phyloP scores from a whole-genome alignment of 768 basidiomycete species.

The Cantharellus anzutake region DNA sequence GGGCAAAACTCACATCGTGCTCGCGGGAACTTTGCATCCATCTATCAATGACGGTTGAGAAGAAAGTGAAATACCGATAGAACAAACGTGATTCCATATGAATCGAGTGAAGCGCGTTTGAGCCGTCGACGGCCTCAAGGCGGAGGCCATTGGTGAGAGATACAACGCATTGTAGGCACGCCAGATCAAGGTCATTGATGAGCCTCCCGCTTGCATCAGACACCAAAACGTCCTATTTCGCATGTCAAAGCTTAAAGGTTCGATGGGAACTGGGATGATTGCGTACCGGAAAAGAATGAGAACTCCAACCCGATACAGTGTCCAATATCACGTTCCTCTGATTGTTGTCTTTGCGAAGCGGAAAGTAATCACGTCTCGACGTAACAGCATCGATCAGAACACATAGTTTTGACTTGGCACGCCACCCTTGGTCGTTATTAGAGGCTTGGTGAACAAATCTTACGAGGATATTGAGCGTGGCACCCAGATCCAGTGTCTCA shows the following conservation, averaged over 20 bases:
- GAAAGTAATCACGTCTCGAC: conserved; percentile 37
- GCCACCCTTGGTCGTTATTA: conserved; percentile 29
- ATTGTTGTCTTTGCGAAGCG: conserved; percentile 44
- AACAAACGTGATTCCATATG: conserved; percentile 64
- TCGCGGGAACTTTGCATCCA: conserved; percentile 1
- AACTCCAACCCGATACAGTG: conserved; percentile 51
- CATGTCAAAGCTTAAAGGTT: background rate
- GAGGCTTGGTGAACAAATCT: conserved; percentile 44
- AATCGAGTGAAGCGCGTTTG: conserved; percentile 31
- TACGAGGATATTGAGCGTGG: conserved; percentile 26
- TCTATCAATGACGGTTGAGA: conserved; percentile 39
- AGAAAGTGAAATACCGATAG: conserved; percentile 49
- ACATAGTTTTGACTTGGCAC: conserved; percentile 63
- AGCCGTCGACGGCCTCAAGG: conserved; percentile 35
- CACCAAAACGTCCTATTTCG: background rate
- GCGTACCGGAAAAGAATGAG: background rate
- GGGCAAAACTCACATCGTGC: background rate
- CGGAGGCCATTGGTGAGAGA: conserved; percentile 58
- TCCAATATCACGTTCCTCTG: conserved; percentile 58
- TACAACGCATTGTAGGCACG: conserved; percentile 54
- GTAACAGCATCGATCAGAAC: conserved; percentile 46
- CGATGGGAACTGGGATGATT: background rate
- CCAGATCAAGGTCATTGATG: conserved; percentile 46
- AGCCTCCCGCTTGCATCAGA: background rate
- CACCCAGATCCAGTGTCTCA: conserved; percentile 14